These are phyloP conservation scores for Eucalyptus curtisii DNA, from an alignment of 345 rosid genomes.

Conservation along the genomic window DNA sequence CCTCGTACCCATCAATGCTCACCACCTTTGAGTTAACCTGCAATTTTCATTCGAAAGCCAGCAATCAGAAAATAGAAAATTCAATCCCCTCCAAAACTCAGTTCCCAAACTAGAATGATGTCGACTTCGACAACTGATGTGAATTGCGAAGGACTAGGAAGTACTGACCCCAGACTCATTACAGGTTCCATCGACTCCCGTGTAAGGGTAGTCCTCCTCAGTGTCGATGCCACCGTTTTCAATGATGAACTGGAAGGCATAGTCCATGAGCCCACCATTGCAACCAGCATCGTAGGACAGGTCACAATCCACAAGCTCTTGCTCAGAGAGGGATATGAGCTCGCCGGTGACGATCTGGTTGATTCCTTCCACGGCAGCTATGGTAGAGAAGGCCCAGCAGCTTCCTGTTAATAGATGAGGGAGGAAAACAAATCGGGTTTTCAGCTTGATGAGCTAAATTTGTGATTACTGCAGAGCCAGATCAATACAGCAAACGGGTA, in stretches of 20 bases:
- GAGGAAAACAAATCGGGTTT: neutral
- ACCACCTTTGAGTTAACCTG: conserved; percentile 73
- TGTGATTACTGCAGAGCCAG: neutral
- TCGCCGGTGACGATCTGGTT: conserved; percentile 86
- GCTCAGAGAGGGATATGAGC: conserved; percentile 63
- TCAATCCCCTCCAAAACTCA: neutral
- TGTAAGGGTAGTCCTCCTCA: conserved; percentile 71
- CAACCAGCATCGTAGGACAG: conserved; percentile 57
- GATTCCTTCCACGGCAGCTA: conserved; percentile 81
- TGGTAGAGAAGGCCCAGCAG: conserved; percentile 98
- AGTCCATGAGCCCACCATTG: conserved; percentile 95
- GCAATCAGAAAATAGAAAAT: neutral
- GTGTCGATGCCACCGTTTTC: conserved; percentile 78
- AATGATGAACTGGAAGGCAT: conserved; percentile 83
- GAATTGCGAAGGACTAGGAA: neutral
- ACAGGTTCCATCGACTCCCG: conserved; percentile 37
- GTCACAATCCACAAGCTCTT: conserved; percentile 95
- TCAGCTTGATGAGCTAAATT: neutral
- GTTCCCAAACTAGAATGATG: neutral
- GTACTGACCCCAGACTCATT: conserved; percentile 34
- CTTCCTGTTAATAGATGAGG: conserved; percentile 46
- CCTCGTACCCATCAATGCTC: conserved; percentile 68
- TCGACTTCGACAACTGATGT: too few species aligned
- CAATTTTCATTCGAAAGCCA: neutral
- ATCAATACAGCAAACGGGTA: neutral